These are phyloP conservation scores for Monosporozyma servazzii DNA, from an alignment of 805 yeast genomes.

Conservation along the genomic window DNA sequence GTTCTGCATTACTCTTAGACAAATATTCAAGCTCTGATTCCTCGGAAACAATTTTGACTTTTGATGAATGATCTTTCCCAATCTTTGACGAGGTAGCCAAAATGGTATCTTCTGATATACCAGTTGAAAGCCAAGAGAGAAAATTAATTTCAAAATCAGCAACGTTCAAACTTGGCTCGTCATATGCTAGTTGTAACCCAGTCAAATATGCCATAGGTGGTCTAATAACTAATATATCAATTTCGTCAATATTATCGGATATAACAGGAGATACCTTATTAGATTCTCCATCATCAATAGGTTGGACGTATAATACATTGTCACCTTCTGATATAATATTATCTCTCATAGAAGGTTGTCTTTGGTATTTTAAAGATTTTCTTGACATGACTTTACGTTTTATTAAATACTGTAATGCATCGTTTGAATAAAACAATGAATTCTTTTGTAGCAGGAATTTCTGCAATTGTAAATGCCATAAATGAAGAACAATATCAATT, in stretches of 20 bases:
- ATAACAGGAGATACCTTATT: not conserved
- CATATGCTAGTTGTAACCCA: slow-evolving; percentile 28
- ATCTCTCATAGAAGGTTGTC: not conserved
- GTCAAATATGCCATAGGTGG: slow-evolving; percentile 11
- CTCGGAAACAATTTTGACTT: slow-evolving; percentile 9
- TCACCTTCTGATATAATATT: not conserved
- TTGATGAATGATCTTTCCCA: not conserved
- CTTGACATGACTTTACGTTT: slow-evolving; percentile 14
- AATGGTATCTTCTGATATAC: not conserved
- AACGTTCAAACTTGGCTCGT: slow-evolving; percentile 26
- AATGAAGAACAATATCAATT: slow-evolving; percentile 15
- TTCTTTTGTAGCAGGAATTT: slow-evolving; percentile 18
- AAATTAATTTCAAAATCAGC: slow-evolving; percentile 23
- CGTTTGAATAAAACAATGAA: slow-evolving; percentile 22
- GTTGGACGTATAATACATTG: not conserved
- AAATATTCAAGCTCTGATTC: slow-evolving; percentile 8
- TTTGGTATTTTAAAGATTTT: slow-evolving; percentile 3
- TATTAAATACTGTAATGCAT: slow-evolving; percentile 16
- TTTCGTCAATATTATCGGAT: slow-evolving; percentile 11
- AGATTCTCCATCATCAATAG: not conserved
- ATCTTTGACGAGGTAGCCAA: not conserved
- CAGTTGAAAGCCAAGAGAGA: slow-evolving; percentile 12
- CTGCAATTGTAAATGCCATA: slow-evolving; percentile 23
- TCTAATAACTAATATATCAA: slow-evolving; percentile 25
- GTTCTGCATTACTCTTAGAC: slow-evolving; percentile 8